Conservation (phyloP, 495 filamentous ascomycete genomes). For the Daldinia grandis region DNA sequence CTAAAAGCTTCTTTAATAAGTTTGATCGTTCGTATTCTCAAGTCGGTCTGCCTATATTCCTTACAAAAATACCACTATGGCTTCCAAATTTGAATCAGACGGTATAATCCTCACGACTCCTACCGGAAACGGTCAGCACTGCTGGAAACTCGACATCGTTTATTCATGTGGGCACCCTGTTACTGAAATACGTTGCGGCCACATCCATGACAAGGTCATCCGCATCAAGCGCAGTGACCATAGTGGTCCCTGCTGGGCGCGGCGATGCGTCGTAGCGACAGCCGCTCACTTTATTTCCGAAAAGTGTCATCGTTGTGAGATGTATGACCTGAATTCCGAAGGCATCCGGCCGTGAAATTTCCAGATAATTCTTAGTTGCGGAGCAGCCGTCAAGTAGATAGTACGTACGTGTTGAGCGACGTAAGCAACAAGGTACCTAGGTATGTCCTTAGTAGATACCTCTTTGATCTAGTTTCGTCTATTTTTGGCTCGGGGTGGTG, state of each 20-base stretch:
- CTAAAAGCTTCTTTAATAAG: background rate
- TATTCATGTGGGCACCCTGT: conserved; percentile 16
- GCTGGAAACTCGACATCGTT: conserved; percentile 1
- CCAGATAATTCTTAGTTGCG: background rate
- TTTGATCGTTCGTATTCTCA: background rate
- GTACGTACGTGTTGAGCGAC: too few species aligned
- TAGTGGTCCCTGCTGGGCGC: conserved; percentile 13
- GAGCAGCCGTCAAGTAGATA: background rate
- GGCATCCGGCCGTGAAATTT: background rate
- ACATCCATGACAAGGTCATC: conserved; percentile 10
- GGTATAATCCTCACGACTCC: conserved; percentile 2
- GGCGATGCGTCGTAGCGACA: background rate
- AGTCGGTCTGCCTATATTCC: background rate
- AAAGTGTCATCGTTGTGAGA: conserved; percentile 13
- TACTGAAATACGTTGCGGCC: background rate
- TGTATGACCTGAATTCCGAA: conserved; percentile 8
- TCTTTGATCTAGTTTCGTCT: background rate
- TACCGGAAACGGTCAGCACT: background rate
- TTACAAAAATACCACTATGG: background rate
- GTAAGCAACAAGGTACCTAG: background rate
- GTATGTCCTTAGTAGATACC: background rate
- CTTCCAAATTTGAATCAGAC: background rate
- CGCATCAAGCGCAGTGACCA: conserved; percentile 25
- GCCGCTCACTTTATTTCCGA: background rate
- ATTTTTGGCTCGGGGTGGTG: background rate